A percentile compares a stretch with the other conserved stretches of the same genome.
Evolutionary conservation across 306 rosid species (phyloP).

Genomic region (Malus orientalis): DNA sequence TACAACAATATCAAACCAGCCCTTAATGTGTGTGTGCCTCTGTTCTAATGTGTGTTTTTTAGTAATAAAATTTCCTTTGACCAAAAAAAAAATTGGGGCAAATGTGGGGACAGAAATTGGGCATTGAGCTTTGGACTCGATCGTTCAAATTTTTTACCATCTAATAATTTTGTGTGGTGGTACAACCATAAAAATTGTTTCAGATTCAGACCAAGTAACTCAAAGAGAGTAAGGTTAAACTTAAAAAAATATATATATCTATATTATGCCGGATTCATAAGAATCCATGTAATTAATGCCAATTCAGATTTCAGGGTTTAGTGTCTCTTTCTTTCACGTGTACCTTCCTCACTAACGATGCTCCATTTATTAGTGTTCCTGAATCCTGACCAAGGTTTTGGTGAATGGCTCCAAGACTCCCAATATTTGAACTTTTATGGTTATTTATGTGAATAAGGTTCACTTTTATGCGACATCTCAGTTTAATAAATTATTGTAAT

Average conservation of each 20-base stretch:
- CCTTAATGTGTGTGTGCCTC: too few species aligned
- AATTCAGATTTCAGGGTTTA: conserved; percentile 3
- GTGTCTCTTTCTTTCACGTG: conserved; percentile 9
- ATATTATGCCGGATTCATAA: background rate
- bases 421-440: conserved; percentile 1
- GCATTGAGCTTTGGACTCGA: background rate
- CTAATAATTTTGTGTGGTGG: background rate
- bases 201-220: background rate
- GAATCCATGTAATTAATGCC: background rate
- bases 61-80: too few species aligned
- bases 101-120: background rate
- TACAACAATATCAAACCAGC: too few species aligned
- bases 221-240: background rate
- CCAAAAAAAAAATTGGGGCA: too few species aligned
- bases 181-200: background rate
- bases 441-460: background rate
- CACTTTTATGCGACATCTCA: too few species aligned
- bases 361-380: background rate
- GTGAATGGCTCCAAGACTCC: conserved; percentile 27
- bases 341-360: conserved; percentile 3
- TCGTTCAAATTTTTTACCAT: background rate
- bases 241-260: background rate
- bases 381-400: background rate
- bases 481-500: too few species aligned
- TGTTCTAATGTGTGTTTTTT: too few species aligned